Percentiles rank a stretch among this genome's conserved stretches.
phyloP scores from a whole-genome alignment of 169 alveolate species.

The Plasmodium adleri region DNA sequence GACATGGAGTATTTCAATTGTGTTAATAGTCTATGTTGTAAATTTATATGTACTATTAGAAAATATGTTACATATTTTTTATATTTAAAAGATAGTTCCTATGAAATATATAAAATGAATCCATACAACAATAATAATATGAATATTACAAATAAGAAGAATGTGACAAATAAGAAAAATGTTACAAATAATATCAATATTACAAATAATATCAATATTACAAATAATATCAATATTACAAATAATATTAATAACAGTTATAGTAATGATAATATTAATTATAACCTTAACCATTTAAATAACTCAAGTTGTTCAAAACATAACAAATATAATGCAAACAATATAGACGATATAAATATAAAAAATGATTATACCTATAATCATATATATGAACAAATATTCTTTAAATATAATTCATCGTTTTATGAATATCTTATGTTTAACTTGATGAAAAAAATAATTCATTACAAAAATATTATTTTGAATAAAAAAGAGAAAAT shows the following conservation, averaged over 20 bases:
- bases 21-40: conserved; percentile 6
- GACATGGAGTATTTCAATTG: conserved; percentile 30
- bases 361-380: too few species aligned
- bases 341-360: too few species aligned
- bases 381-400: too few species aligned
- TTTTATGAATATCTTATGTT: too few species aligned
- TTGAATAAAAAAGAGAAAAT: conserved; percentile 1
- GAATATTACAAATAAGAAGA: background rate
- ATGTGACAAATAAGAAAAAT: background rate
- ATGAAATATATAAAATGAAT: conserved; percentile 4
- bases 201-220: background rate
- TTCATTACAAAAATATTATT: too few species aligned
- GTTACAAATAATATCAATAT: background rate
- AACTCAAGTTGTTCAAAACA: too few species aligned
- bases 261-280: too few species aligned
- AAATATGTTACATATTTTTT: conserved; percentile 51
- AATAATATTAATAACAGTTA: background rate
- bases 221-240: background rate
- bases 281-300: too few species aligned
- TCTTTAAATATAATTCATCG: too few species aligned
- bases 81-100: conserved; percentile 19
- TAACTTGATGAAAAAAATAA: too few species aligned
- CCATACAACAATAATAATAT: background rate
- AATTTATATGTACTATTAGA: conserved; percentile 35
- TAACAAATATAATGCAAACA: too few species aligned